Percentiles rank a stretch among this genome's conserved stretches.
These are phyloP conservation scores for Pelargonium myrrhifolium DNA, from an alignment of 441 rosid genomes.

Conservation along the genomic window DNA sequence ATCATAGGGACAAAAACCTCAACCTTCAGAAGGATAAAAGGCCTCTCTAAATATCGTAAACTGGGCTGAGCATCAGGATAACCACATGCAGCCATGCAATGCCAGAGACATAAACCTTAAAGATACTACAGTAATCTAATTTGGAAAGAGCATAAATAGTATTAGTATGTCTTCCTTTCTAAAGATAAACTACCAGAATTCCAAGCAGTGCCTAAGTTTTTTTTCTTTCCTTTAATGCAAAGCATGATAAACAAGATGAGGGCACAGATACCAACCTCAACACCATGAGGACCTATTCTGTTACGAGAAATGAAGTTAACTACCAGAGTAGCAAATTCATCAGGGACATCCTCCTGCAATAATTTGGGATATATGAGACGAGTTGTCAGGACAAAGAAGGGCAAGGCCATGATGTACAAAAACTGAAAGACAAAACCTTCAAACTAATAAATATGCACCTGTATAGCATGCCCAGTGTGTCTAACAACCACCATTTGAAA, in stretches of 20 bases:
- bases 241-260: neutral
- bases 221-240: neutral
- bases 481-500: slow-evolving; percentile 95
- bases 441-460: slow-evolving; percentile 34
- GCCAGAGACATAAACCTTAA: too few species aligned
- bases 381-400: neutral
- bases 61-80: too few species aligned
- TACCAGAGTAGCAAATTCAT: slow-evolving; percentile 64
- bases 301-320: slow-evolving; percentile 69
- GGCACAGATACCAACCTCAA: slow-evolving; percentile 49
- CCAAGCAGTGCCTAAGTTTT: neutral
- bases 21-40: too few species aligned
- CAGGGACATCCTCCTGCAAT: slow-evolving; percentile 84
- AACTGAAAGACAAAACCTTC: neutral
- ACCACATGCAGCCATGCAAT: too few species aligned
- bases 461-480: slow-evolving; percentile 96
- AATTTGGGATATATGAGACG: slow-evolving; percentile 1
- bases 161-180: neutral
- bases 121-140: neutral
- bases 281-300: slow-evolving; percentile 73
- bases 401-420: neutral
- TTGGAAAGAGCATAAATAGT: neutral
- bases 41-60: too few species aligned
- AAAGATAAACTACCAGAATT: neutral
- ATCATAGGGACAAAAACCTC: too few species aligned